Conservation (phyloP, 306 rosid species). For the Fragaria vesca region DNA sequence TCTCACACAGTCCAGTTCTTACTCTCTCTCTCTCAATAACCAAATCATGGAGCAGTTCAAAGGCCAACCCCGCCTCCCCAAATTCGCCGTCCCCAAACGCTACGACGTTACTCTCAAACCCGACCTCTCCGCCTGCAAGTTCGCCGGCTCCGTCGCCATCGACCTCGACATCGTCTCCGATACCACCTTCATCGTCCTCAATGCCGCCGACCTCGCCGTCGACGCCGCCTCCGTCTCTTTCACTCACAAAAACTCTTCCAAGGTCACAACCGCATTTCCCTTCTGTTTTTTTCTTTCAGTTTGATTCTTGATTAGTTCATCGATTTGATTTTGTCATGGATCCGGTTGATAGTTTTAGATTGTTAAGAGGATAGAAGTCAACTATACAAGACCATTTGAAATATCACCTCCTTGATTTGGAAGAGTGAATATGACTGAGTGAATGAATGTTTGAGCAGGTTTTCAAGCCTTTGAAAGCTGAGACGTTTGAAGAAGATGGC, state of each 20-base stretch:
- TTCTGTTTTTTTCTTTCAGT: background rate
- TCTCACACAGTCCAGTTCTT: background rate
- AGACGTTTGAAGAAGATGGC: slow-evolving; percentile 58
- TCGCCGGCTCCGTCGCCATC: slow-evolving; percentile 67
- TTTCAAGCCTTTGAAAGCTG: slow-evolving; percentile 59
- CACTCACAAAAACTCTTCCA: slow-evolving; percentile 36
- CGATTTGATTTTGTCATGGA: background rate
- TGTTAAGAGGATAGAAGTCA: no score
- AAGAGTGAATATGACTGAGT: slow-evolving; percentile 18
- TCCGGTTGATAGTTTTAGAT: background rate
- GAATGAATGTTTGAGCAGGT: slow-evolving; percentile 44
- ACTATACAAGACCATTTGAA: background rate
- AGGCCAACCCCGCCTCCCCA: slow-evolving; percentile 85
- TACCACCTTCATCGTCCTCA: slow-evolving; percentile 73
- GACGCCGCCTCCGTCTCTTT: slow-evolving; percentile 34
- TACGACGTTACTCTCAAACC: slow-evolving; percentile 71
- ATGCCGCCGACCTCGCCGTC: slow-evolving; percentile 68
- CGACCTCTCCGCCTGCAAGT: slow-evolving; percentile 64
- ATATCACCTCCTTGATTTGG: background rate
- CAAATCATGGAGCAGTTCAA: slow-evolving; percentile 67
- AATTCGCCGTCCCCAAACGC: slow-evolving; percentile 80
- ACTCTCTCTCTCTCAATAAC: background rate
- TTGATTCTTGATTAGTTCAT: background rate
- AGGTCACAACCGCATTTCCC: slow-evolving; percentile 32
- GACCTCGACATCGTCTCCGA: slow-evolving; percentile 61